These are phyloP conservation scores for Cyathus striatus DNA, from an alignment of 768 basidiomycete species.

Conservation along the genomic window DNA sequence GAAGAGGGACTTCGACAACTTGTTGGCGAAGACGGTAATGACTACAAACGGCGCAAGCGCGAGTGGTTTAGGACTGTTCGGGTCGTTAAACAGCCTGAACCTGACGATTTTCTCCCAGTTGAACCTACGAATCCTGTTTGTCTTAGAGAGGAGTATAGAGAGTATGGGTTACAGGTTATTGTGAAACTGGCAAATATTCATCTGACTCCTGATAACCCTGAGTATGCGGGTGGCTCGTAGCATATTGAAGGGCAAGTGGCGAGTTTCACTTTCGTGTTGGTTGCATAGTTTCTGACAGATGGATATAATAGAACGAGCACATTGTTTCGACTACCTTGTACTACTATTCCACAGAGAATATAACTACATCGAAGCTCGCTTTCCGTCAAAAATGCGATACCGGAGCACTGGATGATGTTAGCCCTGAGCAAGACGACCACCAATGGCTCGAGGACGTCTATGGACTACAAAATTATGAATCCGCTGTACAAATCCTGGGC, in stretches of 20 bases:
- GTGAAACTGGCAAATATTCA: slow-evolving; percentile 23
- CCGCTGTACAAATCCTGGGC: slow-evolving; percentile 24
- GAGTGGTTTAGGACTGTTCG: not conserved
- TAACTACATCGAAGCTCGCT: slow-evolving; percentile 14
- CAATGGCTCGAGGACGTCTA: slow-evolving; percentile 21
- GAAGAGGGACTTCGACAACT: not conserved
- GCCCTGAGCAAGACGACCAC: slow-evolving; percentile 18
- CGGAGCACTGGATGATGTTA: not conserved
- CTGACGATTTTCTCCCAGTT: not conserved
- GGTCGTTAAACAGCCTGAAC: slow-evolving; percentile 1
- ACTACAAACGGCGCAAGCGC: not conserved
- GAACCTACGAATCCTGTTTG: not conserved
- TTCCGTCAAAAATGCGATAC: slow-evolving; percentile 15
- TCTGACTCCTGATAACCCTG: slow-evolving; percentile 21
- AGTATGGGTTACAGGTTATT: slow-evolving; percentile 14
- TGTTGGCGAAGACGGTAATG: not conserved
- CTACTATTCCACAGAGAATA: slow-evolving; percentile 21
- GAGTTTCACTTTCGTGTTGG: not conserved
- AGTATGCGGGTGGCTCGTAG: slow-evolving; percentile 20
- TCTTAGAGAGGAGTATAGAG: not conserved
- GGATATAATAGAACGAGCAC: slow-evolving; percentile 21
- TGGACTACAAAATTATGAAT: slow-evolving; percentile 15
- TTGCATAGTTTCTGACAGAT: not conserved
- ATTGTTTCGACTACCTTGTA: slow-evolving; percentile 25
- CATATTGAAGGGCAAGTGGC: slow-evolving; percentile 23